Conservation (phyloP, 305 asterid species). For the Solanum hybrid region DNA sequence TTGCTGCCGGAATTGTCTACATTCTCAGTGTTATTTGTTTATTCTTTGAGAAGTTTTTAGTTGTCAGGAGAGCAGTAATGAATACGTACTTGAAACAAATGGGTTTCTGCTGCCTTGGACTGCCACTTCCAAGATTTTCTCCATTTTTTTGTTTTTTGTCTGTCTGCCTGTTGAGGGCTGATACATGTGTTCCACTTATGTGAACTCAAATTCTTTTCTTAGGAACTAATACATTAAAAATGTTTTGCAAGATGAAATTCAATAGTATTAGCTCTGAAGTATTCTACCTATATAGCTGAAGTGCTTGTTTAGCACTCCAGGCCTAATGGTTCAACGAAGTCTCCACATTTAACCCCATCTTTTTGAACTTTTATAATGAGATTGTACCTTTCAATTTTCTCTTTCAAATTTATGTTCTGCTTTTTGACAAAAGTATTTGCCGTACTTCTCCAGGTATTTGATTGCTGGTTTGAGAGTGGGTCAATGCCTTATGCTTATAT, state of each 20-base stretch:
- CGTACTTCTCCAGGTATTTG: conserved; percentile 41
- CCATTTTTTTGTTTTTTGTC: not conserved
- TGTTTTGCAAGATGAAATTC: not conserved
- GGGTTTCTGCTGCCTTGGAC: not conserved
- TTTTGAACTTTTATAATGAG: not conserved
- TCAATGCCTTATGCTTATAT: conserved; percentile 98
- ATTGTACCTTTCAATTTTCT: not conserved
- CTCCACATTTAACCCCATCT: not conserved
- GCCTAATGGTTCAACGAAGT: not conserved
- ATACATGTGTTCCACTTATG: not conserved
- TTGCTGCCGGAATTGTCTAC: not conserved
- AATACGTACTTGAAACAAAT: not conserved
- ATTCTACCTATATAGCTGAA: not conserved
- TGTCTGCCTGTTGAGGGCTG: not conserved
- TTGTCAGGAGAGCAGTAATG: not conserved
- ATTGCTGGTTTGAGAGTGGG: conserved; percentile 99
- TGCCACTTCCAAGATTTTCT: not conserved
- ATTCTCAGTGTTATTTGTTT: not conserved
- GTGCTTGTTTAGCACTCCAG: not conserved
- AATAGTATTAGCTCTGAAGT: not conserved
- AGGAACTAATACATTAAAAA: not conserved
- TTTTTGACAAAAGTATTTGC: not conserved
- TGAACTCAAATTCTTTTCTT: not conserved
- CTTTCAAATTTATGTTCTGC: not conserved
- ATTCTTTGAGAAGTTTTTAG: not conserved